Evolutionary conservation across 768 basidiomycete species (phyloP).

Genomic region (Grammothele lineata): DNA sequence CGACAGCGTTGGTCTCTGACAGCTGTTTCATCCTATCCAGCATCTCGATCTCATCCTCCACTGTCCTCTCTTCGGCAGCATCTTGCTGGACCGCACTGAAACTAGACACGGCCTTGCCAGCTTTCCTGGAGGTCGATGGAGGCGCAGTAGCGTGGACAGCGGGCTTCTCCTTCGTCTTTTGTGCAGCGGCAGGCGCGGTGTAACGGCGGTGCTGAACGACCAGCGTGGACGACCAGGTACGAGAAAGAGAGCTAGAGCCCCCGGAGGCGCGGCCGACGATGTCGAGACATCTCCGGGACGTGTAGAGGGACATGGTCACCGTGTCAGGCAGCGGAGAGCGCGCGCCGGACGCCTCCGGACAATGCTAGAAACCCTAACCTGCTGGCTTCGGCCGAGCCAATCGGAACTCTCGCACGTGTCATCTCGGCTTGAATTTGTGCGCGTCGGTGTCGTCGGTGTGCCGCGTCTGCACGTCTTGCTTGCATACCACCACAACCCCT

Average conservation of each 20-base stretch:
- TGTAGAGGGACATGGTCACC: constrained; percentile 10
- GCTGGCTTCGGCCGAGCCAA: constrained; percentile 4
- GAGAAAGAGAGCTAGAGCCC: constrained; percentile 1
- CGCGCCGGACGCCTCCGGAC: constrained; percentile 1
- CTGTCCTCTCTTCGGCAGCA: background rate
- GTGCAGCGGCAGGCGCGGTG: constrained; percentile 2
- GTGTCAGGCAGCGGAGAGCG: constrained; percentile 6
- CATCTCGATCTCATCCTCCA: constrained; percentile 14
- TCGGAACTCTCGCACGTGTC: constrained; percentile 19
- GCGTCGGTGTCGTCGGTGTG: constrained; percentile 13
- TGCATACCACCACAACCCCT: constrained; percentile 20
- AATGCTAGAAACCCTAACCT: background rate
- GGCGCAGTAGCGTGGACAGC: constrained; percentile 5
- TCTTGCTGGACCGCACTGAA: no score
- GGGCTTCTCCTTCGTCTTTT: constrained; percentile 6
- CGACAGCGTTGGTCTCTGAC: background rate
- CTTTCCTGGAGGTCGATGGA: constrained; percentile 1
- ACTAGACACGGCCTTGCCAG: background rate
- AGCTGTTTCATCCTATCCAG: constrained; percentile 1
- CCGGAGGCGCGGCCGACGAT: constrained; percentile 1
- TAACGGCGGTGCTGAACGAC: constrained; percentile 12
- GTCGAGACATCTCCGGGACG: constrained; percentile 14
- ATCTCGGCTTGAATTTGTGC: constrained; percentile 17
- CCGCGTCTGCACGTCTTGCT: constrained; percentile 14
- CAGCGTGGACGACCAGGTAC: constrained; percentile 8